phyloP scores from a whole-genome alignment of 2,329 filamentous ascomycete genomes.

The Fusarium luffae region DNA sequence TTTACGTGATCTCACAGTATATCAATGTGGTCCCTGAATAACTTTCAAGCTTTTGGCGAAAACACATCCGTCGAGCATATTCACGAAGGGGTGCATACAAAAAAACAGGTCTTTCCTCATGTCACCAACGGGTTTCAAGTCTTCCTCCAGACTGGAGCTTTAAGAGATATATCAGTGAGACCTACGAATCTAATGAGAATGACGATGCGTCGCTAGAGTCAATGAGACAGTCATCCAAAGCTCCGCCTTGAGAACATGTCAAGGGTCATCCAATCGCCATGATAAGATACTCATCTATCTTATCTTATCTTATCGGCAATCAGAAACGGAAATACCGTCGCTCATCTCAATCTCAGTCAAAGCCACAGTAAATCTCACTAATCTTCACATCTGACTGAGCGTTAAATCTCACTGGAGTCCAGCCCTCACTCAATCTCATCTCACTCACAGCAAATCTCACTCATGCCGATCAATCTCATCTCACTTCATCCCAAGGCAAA shows the following conservation, averaged over 20 bases:
- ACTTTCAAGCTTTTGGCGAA: too few relatives aligned
- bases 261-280: background rate
- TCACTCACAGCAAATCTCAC: background rate
- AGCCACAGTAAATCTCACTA: background rate
- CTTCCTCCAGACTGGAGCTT: background rate
- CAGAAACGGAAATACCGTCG: background rate
- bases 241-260: too few relatives aligned
- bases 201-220: background rate
- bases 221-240: background rate
- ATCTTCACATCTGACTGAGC: too few relatives aligned
- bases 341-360: background rate
- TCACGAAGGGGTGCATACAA: too few relatives aligned
- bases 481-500: background rate
- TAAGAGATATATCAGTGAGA: accelerated
- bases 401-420: too few relatives aligned
- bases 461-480: background rate
- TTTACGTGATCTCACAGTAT: too few relatives aligned
- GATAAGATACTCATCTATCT: background rate
- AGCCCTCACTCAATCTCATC: background rate
- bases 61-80: too few relatives aligned
- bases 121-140: too few relatives aligned
- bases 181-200: background rate
- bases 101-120: too few relatives aligned
- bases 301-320: background rate
- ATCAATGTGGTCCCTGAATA: too few relatives aligned